Evolutionary conservation across 179 eudicot species (phyloP), one percentile per base, ranked within the genome.

Genomic region (Amaranthus tricolor): DNA sequence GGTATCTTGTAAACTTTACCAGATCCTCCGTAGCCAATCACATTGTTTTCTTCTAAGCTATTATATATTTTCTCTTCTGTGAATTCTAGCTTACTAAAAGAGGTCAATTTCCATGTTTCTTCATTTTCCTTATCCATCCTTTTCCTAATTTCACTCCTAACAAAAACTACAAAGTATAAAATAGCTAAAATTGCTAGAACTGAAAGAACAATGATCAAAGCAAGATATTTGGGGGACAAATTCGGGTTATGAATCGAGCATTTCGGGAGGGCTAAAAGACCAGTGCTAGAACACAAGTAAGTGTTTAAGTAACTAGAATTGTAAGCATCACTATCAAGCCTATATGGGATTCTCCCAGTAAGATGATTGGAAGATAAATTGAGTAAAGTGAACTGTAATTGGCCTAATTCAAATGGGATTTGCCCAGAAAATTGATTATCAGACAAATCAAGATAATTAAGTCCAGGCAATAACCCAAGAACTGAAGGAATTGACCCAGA

Each of bases 21-120:
- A 0, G 90, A 90, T 40, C 99, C 99, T 50, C 99, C 97, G 44
- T 85, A 81, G 17, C 98, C 98, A 19, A 94, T 86, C 83, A 88
- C 50, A 75, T 89, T 88, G 19, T 61, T 80, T 7, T 95, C 93
- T 0, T 80, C 76, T 82, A 92, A 58, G 72, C 88, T 78, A 0
- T 85, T 76, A 31, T 89, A 45, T 21, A 92, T 84, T 67, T 75
- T 86, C 43, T 67, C 84, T 72, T 92, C 89, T 12, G 92, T 88
- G 82, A 91, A 87, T 72, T 83, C 87, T 31, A 90, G 74, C 64
- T 78, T 90, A 10, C 90, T 93, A 68, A 95, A 95, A 15, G 97
- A 86, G 61, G 94, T 94, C 40, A 90, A 53, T 58, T 87, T 90
- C 96, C 96, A 90, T 10, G 86, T 76, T 6, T 74, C 77, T 0